phyloP scores from a whole-genome alignment of 371 early-diverging fungal genomes.

The Rhizopus microsporus region DNA sequence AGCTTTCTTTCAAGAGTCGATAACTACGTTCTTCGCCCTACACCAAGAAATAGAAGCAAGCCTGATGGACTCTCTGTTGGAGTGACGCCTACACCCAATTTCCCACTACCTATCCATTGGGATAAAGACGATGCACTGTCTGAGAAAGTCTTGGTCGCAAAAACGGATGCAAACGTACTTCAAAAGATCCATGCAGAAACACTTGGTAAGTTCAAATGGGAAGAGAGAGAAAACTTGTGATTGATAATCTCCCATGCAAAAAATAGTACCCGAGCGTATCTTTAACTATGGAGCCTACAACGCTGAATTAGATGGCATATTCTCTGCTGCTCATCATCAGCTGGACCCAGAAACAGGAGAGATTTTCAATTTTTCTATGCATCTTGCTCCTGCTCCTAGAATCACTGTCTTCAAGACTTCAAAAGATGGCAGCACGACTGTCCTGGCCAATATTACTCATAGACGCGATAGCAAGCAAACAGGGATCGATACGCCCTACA shows the following conservation, averaged over 20 bases:
- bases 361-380: conserved; percentile 41
- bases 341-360: conserved; percentile 55
- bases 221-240: not conserved
- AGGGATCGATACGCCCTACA: conserved; percentile 29
- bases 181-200: conserved; percentile 65
- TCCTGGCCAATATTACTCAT: conserved; percentile 48
- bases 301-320: conserved; percentile 35
- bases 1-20: conserved; percentile 3
- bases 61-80: conserved; percentile 36
- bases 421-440: conserved; percentile 27
- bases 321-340: conserved; percentile 61
- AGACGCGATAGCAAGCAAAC: conserved; percentile 17
- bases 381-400: conserved; percentile 20
- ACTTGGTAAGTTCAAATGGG: conserved; percentile 34
- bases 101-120: conserved; percentile 35
- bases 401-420: conserved; percentile 26
- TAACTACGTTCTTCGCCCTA: conserved; percentile 1
- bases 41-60: not conserved
- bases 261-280: conserved; percentile 47
- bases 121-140: not conserved
- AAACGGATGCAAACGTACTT: conserved; percentile 59
- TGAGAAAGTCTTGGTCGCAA: conserved; percentile 44
- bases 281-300: conserved; percentile 54
- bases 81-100: conserved; percentile 60
- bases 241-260: not conserved